Base-by-base conservation (phyloP, 441 rosid species). In the Rhodomyrtus psidioides region DNA sequence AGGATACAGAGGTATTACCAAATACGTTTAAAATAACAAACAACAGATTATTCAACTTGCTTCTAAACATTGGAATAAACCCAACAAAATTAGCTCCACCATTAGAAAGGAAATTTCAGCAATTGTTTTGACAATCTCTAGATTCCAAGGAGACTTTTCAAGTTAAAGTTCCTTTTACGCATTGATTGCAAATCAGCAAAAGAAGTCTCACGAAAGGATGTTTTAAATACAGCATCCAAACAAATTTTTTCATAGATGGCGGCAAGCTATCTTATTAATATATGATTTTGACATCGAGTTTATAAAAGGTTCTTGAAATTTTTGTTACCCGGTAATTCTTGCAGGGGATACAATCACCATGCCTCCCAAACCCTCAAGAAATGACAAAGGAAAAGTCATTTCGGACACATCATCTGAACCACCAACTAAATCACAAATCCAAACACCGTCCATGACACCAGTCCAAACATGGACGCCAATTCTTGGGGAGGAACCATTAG, bases 181-280 rank as follows among this genome's bases (percentile, higher is more conserved):
- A 70, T 23, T 10, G 16, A 39, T 6, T 70, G 26, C 9, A 34
- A 21, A 5, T 42, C 13, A 2, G 0, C 6, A 9, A 65, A 65
- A 19, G 76, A 65, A 4, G 9, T 70, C 39, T 70, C 42, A 12
- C 79, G 21, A 39, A 24, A 42, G 1, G 49, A 39, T 39, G n/a
- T 39, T 42, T 21, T 34, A 19, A 34, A 42, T 3, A 70, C 12
- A 12, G 5, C n/a, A 34, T 70, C 49, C 3, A 70, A 70, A 70
- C 9, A 70, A 10, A 2, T 21, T 23, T 17, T 28, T 28, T 16
- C 23, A 13, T 1, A 14, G 34, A 53, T 2, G 9, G 3, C n/a
- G 9, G 3, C 23, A 65, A 17, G 46, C 13, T 1, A 9, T 65
- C 0, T 6, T 30, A 9, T 34, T 0, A 0, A 17, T 19, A 17